Evolutionary conservation across 352 stramenopile genomes (phyloP).

Genomic region (Phytopythium aichiense): DNA sequence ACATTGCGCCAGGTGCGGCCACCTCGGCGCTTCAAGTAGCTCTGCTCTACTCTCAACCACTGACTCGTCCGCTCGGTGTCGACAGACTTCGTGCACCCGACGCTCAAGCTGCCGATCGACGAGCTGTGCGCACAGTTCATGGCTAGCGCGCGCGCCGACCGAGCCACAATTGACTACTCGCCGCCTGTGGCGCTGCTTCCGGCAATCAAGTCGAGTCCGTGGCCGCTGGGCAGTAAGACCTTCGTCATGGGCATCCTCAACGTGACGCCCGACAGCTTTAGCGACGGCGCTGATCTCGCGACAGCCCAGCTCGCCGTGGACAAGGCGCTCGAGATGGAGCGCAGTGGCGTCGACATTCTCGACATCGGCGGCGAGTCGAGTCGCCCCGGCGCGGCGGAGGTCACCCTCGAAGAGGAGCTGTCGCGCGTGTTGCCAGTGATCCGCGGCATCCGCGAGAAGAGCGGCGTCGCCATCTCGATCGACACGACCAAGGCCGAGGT

Average conservation of each 20-base stretch:
- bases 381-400: conserved; percentile 90
- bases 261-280: conserved; percentile 99
- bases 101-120: conserved; percentile 64
- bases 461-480: conserved; percentile 91
- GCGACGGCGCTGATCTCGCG: conserved; percentile 46
- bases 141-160: neutral
- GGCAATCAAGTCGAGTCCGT: conserved; percentile 34
- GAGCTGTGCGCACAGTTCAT: conserved; percentile 39
- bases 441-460: conserved; percentile 70
- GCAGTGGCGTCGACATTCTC: conserved; percentile 91
- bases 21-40: neutral
- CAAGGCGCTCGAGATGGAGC: conserved; percentile 86
- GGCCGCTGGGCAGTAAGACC: conserved; percentile 56
- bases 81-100: conserved; percentile 75
- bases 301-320: conserved; percentile 62
- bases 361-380: conserved; percentile 99
- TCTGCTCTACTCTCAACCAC: neutral
- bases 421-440: conserved; percentile 93
- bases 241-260: conserved; percentile 99
- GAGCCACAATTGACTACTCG: conserved; percentile 14
- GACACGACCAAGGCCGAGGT: conserved; percentile 95
- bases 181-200: conserved; percentile 52
- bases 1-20: conserved; percentile 74
- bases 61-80: neutral
- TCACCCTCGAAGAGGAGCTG: conserved; percentile 91